Evolutionary conservation across 345 rosid species (phyloP).

Genomic region (Murraya paniculata): DNA sequence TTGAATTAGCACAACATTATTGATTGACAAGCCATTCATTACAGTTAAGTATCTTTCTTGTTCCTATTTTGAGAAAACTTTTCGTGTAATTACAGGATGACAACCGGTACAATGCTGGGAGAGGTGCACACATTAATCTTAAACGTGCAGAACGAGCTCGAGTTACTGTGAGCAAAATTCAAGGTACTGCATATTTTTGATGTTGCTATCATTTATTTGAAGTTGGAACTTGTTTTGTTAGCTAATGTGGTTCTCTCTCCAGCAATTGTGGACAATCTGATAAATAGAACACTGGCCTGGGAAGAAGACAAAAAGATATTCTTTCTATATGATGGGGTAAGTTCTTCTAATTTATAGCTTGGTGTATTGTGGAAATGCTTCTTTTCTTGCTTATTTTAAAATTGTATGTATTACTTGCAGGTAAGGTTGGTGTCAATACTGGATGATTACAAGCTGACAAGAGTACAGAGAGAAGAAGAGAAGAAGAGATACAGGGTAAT

Average conservation of each 20-base stretch:
- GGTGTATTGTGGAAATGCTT: constrained; percentile 9
- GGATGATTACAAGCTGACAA: constrained; percentile 81
- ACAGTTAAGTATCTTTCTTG: background rate
- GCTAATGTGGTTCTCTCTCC: constrained; percentile 24
- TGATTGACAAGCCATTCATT: constrained; percentile 4
- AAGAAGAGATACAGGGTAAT: constrained; percentile 81
- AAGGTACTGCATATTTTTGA: constrained; percentile 45
- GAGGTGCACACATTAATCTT: constrained; percentile 91
- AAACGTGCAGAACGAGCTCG: constrained; percentile 95
- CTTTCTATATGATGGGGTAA: constrained; percentile 92
- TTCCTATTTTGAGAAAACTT: constrained; percentile 1
- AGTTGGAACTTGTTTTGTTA: background rate
- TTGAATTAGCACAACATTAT: background rate
- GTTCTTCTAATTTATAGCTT: constrained; percentile 20
- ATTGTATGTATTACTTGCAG: constrained; percentile 33
- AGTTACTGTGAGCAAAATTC: constrained; percentile 73
- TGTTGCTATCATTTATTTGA: constrained; percentile 5
- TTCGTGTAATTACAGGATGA: constrained; percentile 50
- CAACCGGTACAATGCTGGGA: constrained; percentile 79
- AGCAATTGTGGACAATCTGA: constrained; percentile 87
- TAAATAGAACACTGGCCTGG: constrained; percentile 73
- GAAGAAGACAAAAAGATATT: constrained; percentile 59
- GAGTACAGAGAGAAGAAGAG: constrained; percentile 84
- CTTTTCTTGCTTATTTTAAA: background rate
- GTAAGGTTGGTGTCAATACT: constrained; percentile 73